Percentiles rank a stretch among this genome's conserved stretches.
Conservation (phyloP, 257 asterid genomes). For the Capsicum pubescens region DNA sequence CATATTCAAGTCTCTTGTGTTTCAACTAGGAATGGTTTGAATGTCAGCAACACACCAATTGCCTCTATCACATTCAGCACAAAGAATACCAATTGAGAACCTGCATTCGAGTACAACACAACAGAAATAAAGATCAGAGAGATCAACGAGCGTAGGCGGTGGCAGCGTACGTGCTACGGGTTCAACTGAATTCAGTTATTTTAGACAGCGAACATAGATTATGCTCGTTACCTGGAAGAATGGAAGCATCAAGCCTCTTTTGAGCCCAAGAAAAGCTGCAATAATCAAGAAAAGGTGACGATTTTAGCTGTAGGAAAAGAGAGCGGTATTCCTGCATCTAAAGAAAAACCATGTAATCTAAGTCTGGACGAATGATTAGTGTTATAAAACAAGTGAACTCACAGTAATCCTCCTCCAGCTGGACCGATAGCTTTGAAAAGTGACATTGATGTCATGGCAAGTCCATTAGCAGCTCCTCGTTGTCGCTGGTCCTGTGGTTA, state of each 20-base stretch:
- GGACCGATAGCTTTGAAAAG: conserved; percentile 78
- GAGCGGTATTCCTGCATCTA: neutral
- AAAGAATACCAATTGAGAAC: conserved; percentile 44
- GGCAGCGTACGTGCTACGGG: neutral
- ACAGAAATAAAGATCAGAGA: neutral
- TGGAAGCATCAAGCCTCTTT: conserved; percentile 53
- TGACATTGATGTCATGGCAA: conserved; percentile 87
- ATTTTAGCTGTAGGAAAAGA: neutral
- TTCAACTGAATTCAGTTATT: neutral
- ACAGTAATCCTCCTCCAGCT: conserved; percentile 84
- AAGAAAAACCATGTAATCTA: neutral
- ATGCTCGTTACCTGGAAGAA: conserved; percentile 66
- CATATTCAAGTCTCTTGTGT: neutral
- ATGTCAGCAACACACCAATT: conserved; percentile 41
- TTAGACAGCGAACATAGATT: neutral
- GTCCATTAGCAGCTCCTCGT: conserved; percentile 89
- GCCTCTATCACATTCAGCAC: conserved; percentile 43
- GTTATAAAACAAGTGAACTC: conserved; percentile 43
- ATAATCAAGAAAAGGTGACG: neutral
- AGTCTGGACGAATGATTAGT: neutral
- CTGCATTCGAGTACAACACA: conserved; percentile 33
- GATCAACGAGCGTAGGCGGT: neutral
- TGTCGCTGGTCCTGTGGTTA: conserved; percentile 66
- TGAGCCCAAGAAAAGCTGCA: conserved; percentile 79
- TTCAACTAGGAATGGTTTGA: conserved; percentile 43